Base-by-base conservation (phyloP, 2,329 filamentous ascomycete genomes). In the Ciborinia camelliae region DNA sequence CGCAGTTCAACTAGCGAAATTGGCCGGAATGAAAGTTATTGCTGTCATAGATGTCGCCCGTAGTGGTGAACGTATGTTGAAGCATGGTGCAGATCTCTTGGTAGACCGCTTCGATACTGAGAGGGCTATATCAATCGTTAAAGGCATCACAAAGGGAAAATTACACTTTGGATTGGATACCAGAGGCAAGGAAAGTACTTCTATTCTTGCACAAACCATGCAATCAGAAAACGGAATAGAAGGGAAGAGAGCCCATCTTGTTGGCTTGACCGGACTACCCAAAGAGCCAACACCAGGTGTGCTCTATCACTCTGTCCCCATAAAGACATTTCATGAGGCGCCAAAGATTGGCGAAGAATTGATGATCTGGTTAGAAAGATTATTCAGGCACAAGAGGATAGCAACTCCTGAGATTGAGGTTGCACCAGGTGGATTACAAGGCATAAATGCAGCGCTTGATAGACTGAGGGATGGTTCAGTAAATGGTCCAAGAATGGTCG, bases 261-360 rank as follows among this genome's bases (percentile, higher is more conserved):
- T 92, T 0, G 89, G 89, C 0, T 71, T 92, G 52, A 86, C 85
- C 0, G 89, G 89, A 0, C 69, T 91, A 3, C 90, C 90, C 0
- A 90, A 90, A 71, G 64, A 68, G 39, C 54, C 63, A 12, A 68
- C 55, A 12, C 30, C 66, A 20, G 71, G 69, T 15, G 65, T 74
- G 14, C 66, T 67, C 9, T 73, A 72, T 55, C 72, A 74, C 62
- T 69, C 71, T 0, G 86, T 92, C 0, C 90, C 90, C 0, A 90
- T 93, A 67, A 92, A 92, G 75, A 72, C 91, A 4, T 92, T 91
- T 71, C 90, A 93, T 72, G 86, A 89, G 65, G 81, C 87, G 0
- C 82, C 85, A 0, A 79, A 80, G 1, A 79, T 92, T 0, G 90
- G 90, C 0, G 82, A 86, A 67, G 80, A 80, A 0, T 73, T 91